These are phyloP conservation scores for Leucaena leucocephala DNA, from an alignment of 306 rosid species.

Conservation along the genomic window DNA sequence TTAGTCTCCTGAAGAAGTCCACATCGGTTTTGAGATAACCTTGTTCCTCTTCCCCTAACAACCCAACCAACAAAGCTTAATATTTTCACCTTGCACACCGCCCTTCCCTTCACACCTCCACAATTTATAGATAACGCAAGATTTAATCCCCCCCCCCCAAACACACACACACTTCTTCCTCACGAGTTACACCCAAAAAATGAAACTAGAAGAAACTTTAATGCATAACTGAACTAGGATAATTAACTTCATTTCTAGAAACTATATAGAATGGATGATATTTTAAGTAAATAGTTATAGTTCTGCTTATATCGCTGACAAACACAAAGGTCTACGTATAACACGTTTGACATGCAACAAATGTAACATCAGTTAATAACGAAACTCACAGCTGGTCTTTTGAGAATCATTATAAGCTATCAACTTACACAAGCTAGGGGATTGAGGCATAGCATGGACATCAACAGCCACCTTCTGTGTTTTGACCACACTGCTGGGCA, in stretches of 20 bases:
- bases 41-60: neutral
- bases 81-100: neutral
- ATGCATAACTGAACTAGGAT: neutral
- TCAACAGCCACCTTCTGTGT: conserved; percentile 95
- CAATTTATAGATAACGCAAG: neutral
- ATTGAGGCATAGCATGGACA: conserved; percentile 94
- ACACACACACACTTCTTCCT: neutral
- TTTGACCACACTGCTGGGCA: conserved; percentile 99
- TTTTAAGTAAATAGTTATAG: neutral
- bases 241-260: neutral
- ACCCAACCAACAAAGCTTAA: neutral
- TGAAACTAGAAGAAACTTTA: neutral
- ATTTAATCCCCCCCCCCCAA: no score
- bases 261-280: neutral
- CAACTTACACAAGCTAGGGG: conserved; percentile 94
- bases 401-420: conserved; percentile 33
- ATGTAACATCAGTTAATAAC: neutral
- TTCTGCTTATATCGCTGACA: conserved; percentile 9
- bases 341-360: conserved; percentile 12
- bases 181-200: neutral
- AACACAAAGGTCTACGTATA: neutral
- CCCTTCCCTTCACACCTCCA: neutral
- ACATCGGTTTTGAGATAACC: neutral
- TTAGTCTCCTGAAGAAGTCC: neutral
- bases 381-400: conserved; percentile 19